Base-by-base conservation (phyloP, 192 early-diverging fungal species). In the Backusella parvicylindrica region DNA sequence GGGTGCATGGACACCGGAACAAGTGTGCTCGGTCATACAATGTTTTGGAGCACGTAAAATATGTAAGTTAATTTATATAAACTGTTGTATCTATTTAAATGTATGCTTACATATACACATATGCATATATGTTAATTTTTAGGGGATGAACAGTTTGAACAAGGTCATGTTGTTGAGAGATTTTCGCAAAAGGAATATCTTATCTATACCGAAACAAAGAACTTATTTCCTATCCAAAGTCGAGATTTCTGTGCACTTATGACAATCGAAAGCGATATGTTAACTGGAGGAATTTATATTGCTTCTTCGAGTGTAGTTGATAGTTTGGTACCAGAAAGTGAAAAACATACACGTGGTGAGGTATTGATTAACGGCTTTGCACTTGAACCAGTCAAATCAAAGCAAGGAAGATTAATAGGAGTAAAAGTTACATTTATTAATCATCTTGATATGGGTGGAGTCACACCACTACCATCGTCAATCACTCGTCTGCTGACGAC, bases 81-180 rank as follows among this genome's bases (percentile, higher is more conserved):
- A n/a, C n/a, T n/a, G n/a, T n/a, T n/a, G n/a, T n/a, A n/a, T n/a
- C n/a, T n/a, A n/a, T n/a, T n/a, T 41, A 13, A 41, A 13, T 41
- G 40, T 41, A n/a, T n/a, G 18, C 7, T n/a, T 41, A 16, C 41
- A 35, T 50, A 23, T 37, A 0, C 56, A 53, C 56, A 15, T 30
- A 23, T 74, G 21, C 15, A 23, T 74, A 38, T 3, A 37, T 65
- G 15, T 40, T 21, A 63, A 32, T 26, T 53, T 23, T 38, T 37
- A 79, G 72, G 86, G 86, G 86, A 88, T 49, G 83, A 84, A 12
- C 69, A 79, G 6, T 83, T 83, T 26, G 85, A 86, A 11, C 81
- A 81, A 13, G 79, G 85, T 32, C 75, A 80, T 12, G 67, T 83
- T 15, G 76, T 84, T 3, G 83, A 88, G 64, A 69, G 81, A 21